phyloP scores from a whole-genome alignment of 2,329 filamentous ascomycete species.

The Colletotrichum godetiae region DNA sequence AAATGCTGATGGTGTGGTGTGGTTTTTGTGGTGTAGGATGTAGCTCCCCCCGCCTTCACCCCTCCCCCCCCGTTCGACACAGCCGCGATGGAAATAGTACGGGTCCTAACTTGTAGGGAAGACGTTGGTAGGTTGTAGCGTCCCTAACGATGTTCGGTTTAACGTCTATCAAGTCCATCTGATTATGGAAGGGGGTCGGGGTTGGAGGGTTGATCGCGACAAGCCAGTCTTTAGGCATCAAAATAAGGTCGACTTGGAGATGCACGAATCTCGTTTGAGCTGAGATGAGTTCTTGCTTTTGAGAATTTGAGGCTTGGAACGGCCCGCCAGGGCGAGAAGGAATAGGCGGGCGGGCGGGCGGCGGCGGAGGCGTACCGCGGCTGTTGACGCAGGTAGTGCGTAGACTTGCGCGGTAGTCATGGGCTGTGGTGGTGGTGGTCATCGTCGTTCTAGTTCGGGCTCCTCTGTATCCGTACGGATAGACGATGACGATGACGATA shows the following conservation, averaged over 20 bases:
- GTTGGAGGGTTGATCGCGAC: conserved; percentile 1
- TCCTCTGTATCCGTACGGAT: not conserved
- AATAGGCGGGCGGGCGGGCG: conserved; percentile 4
- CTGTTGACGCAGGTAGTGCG: not conserved
- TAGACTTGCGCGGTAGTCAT: not conserved
- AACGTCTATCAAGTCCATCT: conserved; percentile 11
- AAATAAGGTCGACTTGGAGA: conserved; percentile 25
- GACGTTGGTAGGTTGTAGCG: not conserved
- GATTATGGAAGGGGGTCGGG: not conserved
- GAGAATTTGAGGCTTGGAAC: conserved; percentile 4
- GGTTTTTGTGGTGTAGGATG: not conserved
- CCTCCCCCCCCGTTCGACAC: conserved; percentile 18
- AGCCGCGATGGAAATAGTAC: conserved; percentile 34
- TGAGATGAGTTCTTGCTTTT: conserved; percentile 6
- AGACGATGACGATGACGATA: conserved; percentile 1
- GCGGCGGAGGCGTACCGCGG: not conserved
- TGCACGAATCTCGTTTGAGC: not conserved
- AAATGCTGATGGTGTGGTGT: not conserved
- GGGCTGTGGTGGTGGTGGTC: not conserved
- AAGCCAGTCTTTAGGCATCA: conserved; percentile 26
- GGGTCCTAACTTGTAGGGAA: conserved; percentile 19
- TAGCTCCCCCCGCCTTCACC: conserved; percentile 10
- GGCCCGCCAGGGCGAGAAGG: conserved; percentile 14
- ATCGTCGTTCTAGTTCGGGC: not conserved
- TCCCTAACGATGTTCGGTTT: conserved; percentile 8